These are phyloP conservation scores for Triticum monococcum DNA, from an alignment of 176 grass and related monocot species.

Conservation along the genomic window DNA sequence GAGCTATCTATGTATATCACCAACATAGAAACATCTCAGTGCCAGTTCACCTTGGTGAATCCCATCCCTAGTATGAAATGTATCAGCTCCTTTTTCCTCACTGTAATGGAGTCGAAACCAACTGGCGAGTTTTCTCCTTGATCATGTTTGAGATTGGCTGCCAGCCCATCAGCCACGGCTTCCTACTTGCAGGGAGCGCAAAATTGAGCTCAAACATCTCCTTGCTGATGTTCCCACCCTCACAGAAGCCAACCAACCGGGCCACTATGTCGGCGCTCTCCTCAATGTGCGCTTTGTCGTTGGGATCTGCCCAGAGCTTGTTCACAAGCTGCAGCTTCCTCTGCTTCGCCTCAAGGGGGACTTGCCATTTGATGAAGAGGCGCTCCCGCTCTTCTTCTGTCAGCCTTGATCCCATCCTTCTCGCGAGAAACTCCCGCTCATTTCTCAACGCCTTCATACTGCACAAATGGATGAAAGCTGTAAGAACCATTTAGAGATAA, in stretches of 20 bases:
- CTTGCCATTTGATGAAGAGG: conserved; percentile 78
- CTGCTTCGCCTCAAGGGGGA: conserved; percentile 78
- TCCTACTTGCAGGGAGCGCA: conserved; percentile 65
- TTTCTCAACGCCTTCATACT: conserved; percentile 76
- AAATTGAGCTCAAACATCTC: conserved; percentile 99
- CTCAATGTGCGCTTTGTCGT: conserved; percentile 53
- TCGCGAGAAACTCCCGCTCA: conserved; percentile 78
- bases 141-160: conserved; percentile 83
- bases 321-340: conserved; percentile 79
- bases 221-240: conserved; percentile 83
- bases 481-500: conserved; percentile 23
- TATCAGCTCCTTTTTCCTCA: not conserved
- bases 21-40: not conserved
- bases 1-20: not conserved
- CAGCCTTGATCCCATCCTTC: conserved; percentile 67
- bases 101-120: not conserved
- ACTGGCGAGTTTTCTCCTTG: not conserved
- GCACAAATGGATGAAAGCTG: not conserved
- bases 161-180: conserved; percentile 83
- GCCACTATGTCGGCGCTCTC: conserved; percentile 87
- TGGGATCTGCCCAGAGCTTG: conserved; percentile 78
- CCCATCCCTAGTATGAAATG: not conserved
- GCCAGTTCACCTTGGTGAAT: not conserved
- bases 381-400: conserved; percentile 63
- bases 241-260: conserved; percentile 86